Base-by-base conservation (phyloP, 768 basidiomycete genomes). In the Suillus cothurnatus region DNA sequence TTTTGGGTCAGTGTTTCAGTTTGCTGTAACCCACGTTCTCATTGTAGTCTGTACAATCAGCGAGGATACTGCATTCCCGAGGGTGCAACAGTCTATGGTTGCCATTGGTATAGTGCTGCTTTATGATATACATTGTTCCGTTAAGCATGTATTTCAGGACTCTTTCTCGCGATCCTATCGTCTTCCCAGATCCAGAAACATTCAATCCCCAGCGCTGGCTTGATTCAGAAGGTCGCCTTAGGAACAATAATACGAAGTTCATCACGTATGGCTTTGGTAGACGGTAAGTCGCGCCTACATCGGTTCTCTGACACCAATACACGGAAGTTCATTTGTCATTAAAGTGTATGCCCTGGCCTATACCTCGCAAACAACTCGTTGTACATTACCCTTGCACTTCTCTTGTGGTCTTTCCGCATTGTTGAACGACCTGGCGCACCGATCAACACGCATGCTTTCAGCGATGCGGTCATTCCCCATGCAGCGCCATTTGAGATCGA, bases 171-270 rank as follows among this genome's bases (percentile, higher is more conserved):
- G 86, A 88, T 64, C 81, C 83, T 0, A 75, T 71, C 5, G 76
- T 81, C 12, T 85, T 87, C 74, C 80, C 84, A 1, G 77, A 85
- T 64, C 83, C 84, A 15, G 81, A 89, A 68, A 68, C 41, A 11
- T 89, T 89, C 67, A 74, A 86, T 47, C 87, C 87, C 11, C 81
- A 83, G 66, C 77, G 88, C 23, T 90, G 88, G 87, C 61, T 88
- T 15, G 66, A 72, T 36, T 21, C 60, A 21, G 72, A 84, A 2
- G 84, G 83, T 1, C 78, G 74, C 38, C 49, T 88, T 0, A 78
- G 79, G 34, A 80, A 82, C 4, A 84, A 85, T 60, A 15, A 86
- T 62, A 26, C 15, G 1, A 80, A 79, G 58, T 76, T 76, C 11
- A 87, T 80, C 66, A 64, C 80, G 1, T 89, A 85, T 64, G 86